Base-by-base conservation (phyloP, 2,329 filamentous ascomycete genomes). In the Pseudocercospora fuligena region DNA sequence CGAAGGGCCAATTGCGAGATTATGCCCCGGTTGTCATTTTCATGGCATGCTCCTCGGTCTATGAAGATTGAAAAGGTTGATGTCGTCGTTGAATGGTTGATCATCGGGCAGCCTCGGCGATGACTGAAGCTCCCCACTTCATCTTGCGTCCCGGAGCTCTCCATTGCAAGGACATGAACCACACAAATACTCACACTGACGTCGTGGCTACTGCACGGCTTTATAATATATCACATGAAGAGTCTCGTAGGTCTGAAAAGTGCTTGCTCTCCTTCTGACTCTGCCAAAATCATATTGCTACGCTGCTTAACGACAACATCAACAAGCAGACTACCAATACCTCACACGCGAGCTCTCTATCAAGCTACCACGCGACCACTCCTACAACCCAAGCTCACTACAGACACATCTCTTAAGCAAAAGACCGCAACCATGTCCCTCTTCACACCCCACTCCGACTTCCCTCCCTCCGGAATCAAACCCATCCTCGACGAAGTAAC, bases 401-500 rank as follows among this genome's bases (percentile, higher is more conserved):
- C 47, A 51, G 11, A 27, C 19, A 23, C 51, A 4, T 19, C 8
- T 5, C 27, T 31, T n/a, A 25, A 31, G 12, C 51, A 11, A 31
- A 16, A 57, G 47, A 40, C 56, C 27, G 23, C 12, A 58, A 59
- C 27, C 16, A 70, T 66, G 63, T 67, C 68, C 43, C 59, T 60
- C 54, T 63, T 60, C 33, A 67, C 59, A 54, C 58, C 58, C 40
- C 51, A 60, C 27, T 54, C 62, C 49, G 27, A 49, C 57, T 84
- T 83, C 67, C 82, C 81, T 27, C 81, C 82, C 27, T 65, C 73
- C 25, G 73, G 77, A 54, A 72, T 87, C 60, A 79, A 76, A 14
- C 73, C 77, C 5, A 77, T 86, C 33, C 78, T 83, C 11, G 71
- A 76, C 33, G 84, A 88, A 77, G 81, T 89, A 27, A 81, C 83